phyloP scores from a whole-genome alignment of 139 green algal species.

The Chlamydomonas eustigma region DNA sequence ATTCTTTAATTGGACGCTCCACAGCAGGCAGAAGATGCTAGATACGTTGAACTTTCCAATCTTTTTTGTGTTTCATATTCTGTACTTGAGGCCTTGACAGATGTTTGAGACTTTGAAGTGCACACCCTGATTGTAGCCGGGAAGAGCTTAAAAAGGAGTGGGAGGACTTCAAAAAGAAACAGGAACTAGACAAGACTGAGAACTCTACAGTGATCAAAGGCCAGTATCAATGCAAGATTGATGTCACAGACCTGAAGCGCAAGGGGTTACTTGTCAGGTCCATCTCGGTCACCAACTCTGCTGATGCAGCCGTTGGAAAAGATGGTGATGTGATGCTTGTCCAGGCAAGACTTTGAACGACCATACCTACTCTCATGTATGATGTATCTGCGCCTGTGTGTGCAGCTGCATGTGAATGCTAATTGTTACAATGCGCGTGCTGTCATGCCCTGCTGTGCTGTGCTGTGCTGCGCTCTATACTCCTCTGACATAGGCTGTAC shows the following conservation, averaged over 20 bases:
- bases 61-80: background rate
- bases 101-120: too few relatives aligned
- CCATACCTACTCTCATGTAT: too few relatives aligned
- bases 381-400: too few relatives aligned
- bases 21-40: too few relatives aligned
- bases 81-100: too few relatives aligned
- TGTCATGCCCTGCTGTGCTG: too few relatives aligned
- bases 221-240: conserved; percentile 15
- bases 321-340: background rate
- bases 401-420: too few relatives aligned
- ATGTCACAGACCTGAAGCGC: conserved; percentile 5
- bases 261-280: conserved; percentile 12
- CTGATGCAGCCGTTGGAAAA: conserved; percentile 16
- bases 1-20: too few relatives aligned
- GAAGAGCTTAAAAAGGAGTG: conserved; percentile 41
- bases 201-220: conserved; percentile 11
- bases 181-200: conserved; percentile 2
- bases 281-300: conserved; percentile 16
- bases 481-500: background rate
- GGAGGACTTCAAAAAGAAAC: conserved; percentile 41
- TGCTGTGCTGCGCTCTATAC: too few relatives aligned
- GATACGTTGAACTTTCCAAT: too few relatives aligned
- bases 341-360: background rate
- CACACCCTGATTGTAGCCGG: conserved; percentile 4
- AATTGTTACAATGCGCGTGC: too few relatives aligned